Conservation (phyloP, 352 stramenopile genomes). For the Phytophthora pseudosyringae region DNA sequence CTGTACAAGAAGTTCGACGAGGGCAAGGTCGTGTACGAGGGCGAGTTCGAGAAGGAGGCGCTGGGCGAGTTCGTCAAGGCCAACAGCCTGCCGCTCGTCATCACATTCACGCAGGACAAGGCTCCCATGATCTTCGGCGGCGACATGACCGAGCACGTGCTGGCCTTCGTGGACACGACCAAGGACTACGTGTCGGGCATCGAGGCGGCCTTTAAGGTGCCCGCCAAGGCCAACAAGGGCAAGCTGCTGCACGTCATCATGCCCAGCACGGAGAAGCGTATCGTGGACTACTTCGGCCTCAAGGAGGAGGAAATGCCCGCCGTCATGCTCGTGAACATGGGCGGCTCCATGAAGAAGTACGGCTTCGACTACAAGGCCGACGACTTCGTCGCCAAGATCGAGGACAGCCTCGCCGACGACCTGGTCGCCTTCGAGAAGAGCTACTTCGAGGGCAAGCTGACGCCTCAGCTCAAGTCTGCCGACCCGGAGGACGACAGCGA, state of each 20-base stretch:
- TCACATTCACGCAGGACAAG: slow-evolving; percentile 91
- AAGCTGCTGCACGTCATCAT: slow-evolving; percentile 92
- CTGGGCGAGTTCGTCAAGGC: slow-evolving; percentile 74
- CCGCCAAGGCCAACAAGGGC: slow-evolving; percentile 83
- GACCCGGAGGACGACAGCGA: slow-evolving; percentile 88
- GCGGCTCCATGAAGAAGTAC: slow-evolving; percentile 94
- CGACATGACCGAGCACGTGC: slow-evolving; percentile 86
- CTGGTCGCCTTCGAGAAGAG: slow-evolving; percentile 78
- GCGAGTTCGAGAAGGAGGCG: slow-evolving; percentile 71
- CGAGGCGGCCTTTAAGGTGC: slow-evolving; percentile 62
- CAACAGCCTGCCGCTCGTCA: slow-evolving; percentile 90
- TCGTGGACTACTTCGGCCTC: slow-evolving; percentile 95
- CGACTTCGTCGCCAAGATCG: slow-evolving; percentile 78
- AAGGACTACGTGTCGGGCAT: slow-evolving; percentile 72
- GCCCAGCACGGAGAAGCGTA: slow-evolving; percentile 85
- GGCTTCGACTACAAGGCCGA: slow-evolving; percentile 75
- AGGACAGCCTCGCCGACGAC: slow-evolving; percentile 49
- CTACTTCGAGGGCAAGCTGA: slow-evolving; percentile 89
- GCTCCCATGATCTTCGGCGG: slow-evolving; percentile 92
- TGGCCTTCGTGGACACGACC: slow-evolving; percentile 84
- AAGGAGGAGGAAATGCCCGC: slow-evolving; percentile 86
- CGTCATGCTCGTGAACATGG: slow-evolving; percentile 92
- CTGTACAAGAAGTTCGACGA: slow-evolving; percentile 92
- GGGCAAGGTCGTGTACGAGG: slow-evolving; percentile 78
- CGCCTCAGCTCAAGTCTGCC: slow-evolving; percentile 93